Conservation (phyloP, 352 stramenopile genomes). For the Elongisporangium anandrum region DNA sequence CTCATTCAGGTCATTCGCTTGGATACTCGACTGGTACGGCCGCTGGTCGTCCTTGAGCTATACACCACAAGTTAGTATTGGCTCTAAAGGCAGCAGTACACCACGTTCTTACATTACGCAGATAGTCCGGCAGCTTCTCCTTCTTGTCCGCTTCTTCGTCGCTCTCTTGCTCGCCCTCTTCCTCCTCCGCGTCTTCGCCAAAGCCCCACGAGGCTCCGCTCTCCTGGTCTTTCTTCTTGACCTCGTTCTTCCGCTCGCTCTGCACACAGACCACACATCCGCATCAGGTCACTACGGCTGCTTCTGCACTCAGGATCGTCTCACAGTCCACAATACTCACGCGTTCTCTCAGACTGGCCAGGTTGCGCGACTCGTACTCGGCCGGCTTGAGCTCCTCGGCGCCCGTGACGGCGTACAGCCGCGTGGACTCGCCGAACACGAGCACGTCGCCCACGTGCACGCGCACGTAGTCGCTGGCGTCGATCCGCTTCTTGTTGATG, state of each 20-base stretch:
- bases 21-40: constrained; percentile 53
- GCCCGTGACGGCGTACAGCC: constrained; percentile 75
- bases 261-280: neutral
- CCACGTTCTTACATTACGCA: constrained; percentile 42
- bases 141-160: constrained; percentile 14
- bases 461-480: constrained; percentile 39
- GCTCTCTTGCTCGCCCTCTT: constrained; percentile 31
- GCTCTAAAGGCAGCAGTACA: neutral
- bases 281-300: neutral
- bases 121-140: constrained; percentile 61
- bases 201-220: constrained; percentile 76
- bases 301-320: constrained; percentile 5
- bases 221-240: constrained; percentile 18
- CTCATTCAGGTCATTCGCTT: constrained; percentile 33
- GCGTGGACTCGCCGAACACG: constrained; percentile 84
- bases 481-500: constrained; percentile 75
- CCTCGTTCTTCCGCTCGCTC: constrained; percentile 13
- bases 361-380: constrained; percentile 70
- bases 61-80: constrained; percentile 4
- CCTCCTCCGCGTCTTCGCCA: constrained; percentile 73
- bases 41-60: constrained; percentile 49
- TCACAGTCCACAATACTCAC: neutral
- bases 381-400: constrained; percentile 57
- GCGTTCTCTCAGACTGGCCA: constrained; percentile 28
- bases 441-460: constrained; percentile 83